Percentiles rank a stretch among this genome's conserved stretches.
phyloP scores from a whole-genome alignment of 1,139 yeast species.

The Saccharomycopsis hybrid region DNA sequence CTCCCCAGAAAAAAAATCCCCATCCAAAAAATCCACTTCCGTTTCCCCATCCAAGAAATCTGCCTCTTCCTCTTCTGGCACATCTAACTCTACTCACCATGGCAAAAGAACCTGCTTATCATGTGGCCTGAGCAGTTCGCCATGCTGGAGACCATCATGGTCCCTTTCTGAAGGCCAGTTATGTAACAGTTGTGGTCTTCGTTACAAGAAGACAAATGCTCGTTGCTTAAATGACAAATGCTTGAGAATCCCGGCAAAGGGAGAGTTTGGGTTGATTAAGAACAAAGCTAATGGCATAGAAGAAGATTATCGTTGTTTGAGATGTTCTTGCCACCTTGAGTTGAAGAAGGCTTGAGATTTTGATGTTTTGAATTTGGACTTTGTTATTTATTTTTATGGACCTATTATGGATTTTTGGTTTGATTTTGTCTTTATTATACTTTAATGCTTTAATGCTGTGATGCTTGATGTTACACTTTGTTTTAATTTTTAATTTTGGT shows the following conservation, averaged over 20 bases:
- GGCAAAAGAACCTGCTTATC: slow-evolving; percentile 67
- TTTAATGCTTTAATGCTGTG: too few species aligned
- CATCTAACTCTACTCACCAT: slow-evolving; percentile 19
- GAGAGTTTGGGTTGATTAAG: slow-evolving; percentile 90
- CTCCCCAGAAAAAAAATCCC: slow-evolving; percentile 23
- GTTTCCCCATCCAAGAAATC: background rate
- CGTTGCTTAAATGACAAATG: slow-evolving; percentile 74
- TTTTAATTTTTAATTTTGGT: too few species aligned
- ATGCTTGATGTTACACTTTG: too few species aligned
- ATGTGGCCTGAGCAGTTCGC: slow-evolving; percentile 87
- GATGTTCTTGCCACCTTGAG: slow-evolving; percentile 58
- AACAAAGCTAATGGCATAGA: slow-evolving; percentile 37
- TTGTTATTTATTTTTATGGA: too few species aligned
- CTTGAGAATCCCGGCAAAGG: slow-evolving; percentile 89
- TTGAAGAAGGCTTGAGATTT: slow-evolving; percentile 27
- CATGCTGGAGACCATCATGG: slow-evolving; percentile 99
- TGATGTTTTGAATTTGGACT: too few species aligned
- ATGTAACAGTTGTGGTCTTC: slow-evolving; percentile 92
- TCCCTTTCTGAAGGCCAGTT: slow-evolving; percentile 77
- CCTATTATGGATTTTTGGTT: too few species aligned
- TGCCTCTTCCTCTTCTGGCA: background rate
- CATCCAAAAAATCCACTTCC: background rate
- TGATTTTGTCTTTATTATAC: too few species aligned
- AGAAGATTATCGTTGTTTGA: slow-evolving; percentile 53
- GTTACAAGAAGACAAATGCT: slow-evolving; percentile 91